Percentiles rank a stretch among this genome's conserved stretches.
Evolutionary conservation across 371 early-diverging fungal genomes (phyloP).

Genomic region (Catenaria anguillulae): DNA sequence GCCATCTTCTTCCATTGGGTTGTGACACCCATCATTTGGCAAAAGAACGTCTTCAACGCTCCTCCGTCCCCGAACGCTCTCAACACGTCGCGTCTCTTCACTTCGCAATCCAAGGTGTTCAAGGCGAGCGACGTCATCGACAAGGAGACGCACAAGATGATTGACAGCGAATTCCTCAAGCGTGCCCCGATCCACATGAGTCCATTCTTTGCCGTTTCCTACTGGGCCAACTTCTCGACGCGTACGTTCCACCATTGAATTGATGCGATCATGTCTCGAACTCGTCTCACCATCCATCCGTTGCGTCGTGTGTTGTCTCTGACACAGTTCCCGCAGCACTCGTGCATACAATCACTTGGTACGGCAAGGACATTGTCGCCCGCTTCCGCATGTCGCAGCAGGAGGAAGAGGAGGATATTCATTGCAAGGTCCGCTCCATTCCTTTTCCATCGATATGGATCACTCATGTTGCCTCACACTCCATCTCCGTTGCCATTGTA

Average conservation of each 20-base stretch:
- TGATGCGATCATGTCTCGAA: too few species aligned
- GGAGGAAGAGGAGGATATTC: not conserved
- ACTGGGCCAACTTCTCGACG: slow-evolving; percentile 47
- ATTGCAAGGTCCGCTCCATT: not conserved
- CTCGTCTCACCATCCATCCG: too few species aligned
- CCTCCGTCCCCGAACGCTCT: too few species aligned
- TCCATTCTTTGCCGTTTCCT: slow-evolving; percentile 10
- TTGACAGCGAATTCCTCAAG: not conserved
- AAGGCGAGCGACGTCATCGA: not conserved
- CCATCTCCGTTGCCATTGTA: too few species aligned
- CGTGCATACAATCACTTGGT: slow-evolving; percentile 47
- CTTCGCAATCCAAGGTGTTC: too few species aligned
- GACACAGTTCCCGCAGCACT: slow-evolving; percentile 50
- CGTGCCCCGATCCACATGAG: not conserved
- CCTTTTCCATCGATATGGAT: slow-evolving; percentile 22
- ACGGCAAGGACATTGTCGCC: slow-evolving; percentile 36
- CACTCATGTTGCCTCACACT: slow-evolving; percentile 40
- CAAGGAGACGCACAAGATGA: not conserved
- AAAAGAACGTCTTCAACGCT: too few species aligned
- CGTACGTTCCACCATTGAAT: too few species aligned
- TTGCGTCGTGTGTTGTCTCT: too few species aligned
- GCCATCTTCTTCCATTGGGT: too few species aligned
- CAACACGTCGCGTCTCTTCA: too few species aligned
- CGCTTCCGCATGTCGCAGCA: slow-evolving; percentile 8
- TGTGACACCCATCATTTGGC: too few species aligned